Evolutionary conservation across 73 alveolate genomes (phyloP), one percentile per base, ranked within the genome.

Genomic region (Effrenium voratum): DNA sequence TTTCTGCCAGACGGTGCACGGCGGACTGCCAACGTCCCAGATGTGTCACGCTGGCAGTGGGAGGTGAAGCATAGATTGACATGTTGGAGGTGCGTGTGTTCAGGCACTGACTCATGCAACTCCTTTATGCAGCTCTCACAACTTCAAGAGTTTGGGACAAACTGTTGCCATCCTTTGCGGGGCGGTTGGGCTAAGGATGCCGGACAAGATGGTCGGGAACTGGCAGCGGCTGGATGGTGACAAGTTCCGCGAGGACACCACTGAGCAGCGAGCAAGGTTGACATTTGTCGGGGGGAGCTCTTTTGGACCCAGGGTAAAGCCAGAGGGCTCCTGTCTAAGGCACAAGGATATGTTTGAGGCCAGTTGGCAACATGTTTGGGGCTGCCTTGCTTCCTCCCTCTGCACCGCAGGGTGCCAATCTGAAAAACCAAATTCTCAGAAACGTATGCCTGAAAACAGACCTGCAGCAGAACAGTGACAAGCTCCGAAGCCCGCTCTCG

Each of bases 161-260:
- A 24, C 43, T 8, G 36, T 63, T 63, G 77, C 40, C 40, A 24
- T 63, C 40, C 8, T 15, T 63, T 24, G 5, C 36, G 43, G 8
- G 43, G 79, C 16, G 28, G 72, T 36, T 79, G 46, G 8, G 8
- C 77, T 52, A 12, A 88, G 95, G 97, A 90, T 79, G 70, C 97
- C 97, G 30, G 97, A 90, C 44, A 68, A 70, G 97, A 90, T 90
- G 97, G 88, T 70, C 38, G 97, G 97, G 16, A 90, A 90, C 75
- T 90, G 97, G 97, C 59, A 46, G 87, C 97, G 97, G 86, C 49
- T 90, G 52, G 97, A 90, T 68, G 97, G 97, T 15, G 97, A 90
- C 52, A 90, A 90, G 88, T 90, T 90, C 73, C 49, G 97, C 15
- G 97, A 90, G 97, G 97, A 45, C 41, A 22, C n/a, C 30, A 22